Conservation (phyloP, 1,284 basidiomycete species). For the Papiliotrema terrestris region DNA sequence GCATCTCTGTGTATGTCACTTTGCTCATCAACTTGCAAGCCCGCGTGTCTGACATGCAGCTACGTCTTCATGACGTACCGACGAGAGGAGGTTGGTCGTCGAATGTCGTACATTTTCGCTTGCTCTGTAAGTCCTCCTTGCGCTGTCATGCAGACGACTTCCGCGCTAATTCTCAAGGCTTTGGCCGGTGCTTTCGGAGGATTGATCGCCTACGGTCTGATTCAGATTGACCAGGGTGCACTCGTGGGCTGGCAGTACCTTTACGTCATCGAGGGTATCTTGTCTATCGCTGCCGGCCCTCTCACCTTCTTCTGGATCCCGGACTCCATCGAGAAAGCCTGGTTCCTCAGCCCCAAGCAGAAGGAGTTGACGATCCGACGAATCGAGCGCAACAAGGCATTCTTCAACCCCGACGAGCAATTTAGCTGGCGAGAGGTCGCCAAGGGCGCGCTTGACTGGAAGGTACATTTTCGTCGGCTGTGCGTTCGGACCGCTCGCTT, state of each 20-base stretch:
- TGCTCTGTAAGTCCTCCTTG: constrained; percentile 10
- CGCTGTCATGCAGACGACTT: neutral
- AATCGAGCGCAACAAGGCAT: constrained; percentile 4
- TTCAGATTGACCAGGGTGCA: neutral
- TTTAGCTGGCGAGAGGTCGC: constrained; percentile 18
- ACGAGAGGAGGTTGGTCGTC: constrained; percentile 17
- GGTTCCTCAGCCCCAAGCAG: constrained; percentile 15
- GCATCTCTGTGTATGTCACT: constrained; percentile 1
- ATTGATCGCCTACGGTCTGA: constrained; percentile 5
- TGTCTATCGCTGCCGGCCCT: constrained; percentile 1
- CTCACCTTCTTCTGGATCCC: constrained; percentile 5
- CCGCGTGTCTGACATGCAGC: neutral
- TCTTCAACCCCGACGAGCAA: constrained; percentile 12
- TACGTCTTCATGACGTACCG: constrained; percentile 11
- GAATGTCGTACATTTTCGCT: constrained; percentile 24
- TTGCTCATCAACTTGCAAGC: neutral
- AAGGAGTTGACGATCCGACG: constrained; percentile 7
- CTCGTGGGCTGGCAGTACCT: constrained; percentile 8
- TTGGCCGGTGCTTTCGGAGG: constrained; percentile 6
- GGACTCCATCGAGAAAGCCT: constrained; percentile 2
- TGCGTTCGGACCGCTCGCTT: neutral
- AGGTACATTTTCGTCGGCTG: constrained; percentile 3
- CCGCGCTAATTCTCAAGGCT: constrained; percentile 45
- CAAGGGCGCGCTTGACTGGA: constrained; percentile 6
- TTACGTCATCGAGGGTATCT: constrained; percentile 1